A percentile compares a stretch with the other conserved stretches of the same genome.
phyloP scores from a whole-genome alignment of 2,329 filamentous ascomycete genomes.

The Akanthomyces dipterigenus region DNA sequence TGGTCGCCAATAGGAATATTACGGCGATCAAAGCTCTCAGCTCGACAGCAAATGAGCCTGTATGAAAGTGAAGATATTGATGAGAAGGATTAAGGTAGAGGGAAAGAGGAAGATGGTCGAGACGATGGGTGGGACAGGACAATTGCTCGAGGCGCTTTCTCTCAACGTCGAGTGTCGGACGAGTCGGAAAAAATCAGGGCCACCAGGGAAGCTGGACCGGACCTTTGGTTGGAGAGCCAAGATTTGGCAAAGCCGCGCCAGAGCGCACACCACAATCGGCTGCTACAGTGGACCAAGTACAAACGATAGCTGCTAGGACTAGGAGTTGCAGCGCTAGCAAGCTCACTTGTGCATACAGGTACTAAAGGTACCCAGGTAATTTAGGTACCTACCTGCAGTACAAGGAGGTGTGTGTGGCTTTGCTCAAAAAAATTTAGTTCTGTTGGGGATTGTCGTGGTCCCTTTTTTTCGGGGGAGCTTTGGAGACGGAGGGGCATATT shows the following conservation, averaged over 20 bases:
- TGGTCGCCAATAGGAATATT: constrained; percentile 2
- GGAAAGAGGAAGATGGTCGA: constrained; percentile 6
- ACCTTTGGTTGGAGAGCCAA: not conserved
- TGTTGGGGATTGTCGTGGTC: constrained; percentile 32
- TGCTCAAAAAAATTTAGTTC: constrained; percentile 30
- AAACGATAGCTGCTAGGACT: too few relatives aligned
- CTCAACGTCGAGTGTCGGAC: constrained; percentile 12
- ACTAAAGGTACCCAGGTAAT: too few relatives aligned
- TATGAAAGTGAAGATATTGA: constrained; percentile 10
- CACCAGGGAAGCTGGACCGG: not conserved
- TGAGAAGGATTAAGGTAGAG: constrained; percentile 6
- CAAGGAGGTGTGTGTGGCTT: not conserved
- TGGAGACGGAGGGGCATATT: constrained; percentile 20
- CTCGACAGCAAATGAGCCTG: constrained; percentile 13
- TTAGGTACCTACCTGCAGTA: too few relatives aligned
- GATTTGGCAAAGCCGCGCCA: not conserved
- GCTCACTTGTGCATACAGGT: too few relatives aligned
- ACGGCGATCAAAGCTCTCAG: constrained; percentile 6
- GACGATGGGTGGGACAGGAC: constrained; percentile 11
- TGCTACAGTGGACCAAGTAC: not conserved
- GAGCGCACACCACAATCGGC: not conserved
- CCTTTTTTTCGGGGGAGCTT: constrained; percentile 9
- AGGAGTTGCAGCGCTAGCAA: too few relatives aligned
- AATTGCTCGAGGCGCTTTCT: not conserved
- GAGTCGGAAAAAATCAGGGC: constrained; percentile 8